Conservation (phyloP, 2,329 filamentous ascomycete genomes). For the Penicillium corylophilum region DNA sequence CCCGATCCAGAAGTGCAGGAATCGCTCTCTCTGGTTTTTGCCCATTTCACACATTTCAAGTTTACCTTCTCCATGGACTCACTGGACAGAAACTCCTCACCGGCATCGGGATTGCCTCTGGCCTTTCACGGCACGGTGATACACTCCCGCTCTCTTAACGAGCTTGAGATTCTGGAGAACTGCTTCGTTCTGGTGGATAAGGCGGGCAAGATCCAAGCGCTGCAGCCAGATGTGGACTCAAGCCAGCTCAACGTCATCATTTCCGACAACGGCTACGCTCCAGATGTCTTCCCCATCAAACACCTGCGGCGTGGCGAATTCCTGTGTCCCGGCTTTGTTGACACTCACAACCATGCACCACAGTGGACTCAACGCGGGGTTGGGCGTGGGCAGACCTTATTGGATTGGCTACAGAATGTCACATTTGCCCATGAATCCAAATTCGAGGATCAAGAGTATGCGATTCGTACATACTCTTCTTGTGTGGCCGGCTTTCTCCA, state of each 20-base stretch:
- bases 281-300: constrained; percentile 28
- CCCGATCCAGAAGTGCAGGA: not conserved
- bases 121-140: constrained; percentile 38
- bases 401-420: constrained; percentile 64
- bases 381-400: constrained; percentile 41
- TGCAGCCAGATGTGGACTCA: constrained; percentile 23
- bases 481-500: constrained; percentile 59
- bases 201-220: constrained; percentile 30
- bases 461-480: constrained; percentile 50
- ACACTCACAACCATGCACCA: constrained; percentile 69
- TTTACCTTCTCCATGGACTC: constrained; percentile 7
- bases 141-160: constrained; percentile 25
- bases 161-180: constrained; percentile 33
- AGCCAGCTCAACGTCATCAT: constrained; percentile 26
- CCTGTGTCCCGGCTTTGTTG: constrained; percentile 47
- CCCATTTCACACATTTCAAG: not conserved
- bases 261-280: constrained; percentile 24
- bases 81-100: constrained; percentile 7
- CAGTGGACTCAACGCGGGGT: constrained; percentile 51
- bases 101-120: constrained; percentile 23
- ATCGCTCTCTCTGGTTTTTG: not conserved
- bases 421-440: constrained; percentile 65
- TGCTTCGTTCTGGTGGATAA: constrained; percentile 33
- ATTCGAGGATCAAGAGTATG: constrained; percentile 57
- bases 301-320: constrained; percentile 31